Conservation (phyloP, 805 yeast species). For the Monosporozyma servazzii region DNA sequence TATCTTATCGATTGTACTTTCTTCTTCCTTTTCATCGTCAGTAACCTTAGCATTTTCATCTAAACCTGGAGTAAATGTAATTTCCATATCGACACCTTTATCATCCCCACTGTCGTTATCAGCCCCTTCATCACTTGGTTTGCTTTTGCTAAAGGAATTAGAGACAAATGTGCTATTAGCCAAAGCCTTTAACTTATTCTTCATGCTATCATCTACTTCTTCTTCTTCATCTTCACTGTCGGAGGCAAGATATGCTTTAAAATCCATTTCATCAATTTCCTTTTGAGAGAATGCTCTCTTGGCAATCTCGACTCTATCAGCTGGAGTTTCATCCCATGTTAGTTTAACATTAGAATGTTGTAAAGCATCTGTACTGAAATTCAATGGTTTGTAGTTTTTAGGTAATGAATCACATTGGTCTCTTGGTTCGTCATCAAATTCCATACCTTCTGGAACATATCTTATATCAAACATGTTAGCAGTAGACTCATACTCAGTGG, state of each 20-base stretch:
- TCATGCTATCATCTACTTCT: slow-evolving; percentile 32
- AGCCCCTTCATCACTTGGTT: slow-evolving; percentile 35
- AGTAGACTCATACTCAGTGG: slow-evolving; percentile 90
- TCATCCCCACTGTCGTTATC: slow-evolving; percentile 36
- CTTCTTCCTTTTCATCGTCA: slow-evolving; percentile 39
- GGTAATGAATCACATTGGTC: slow-evolving; percentile 72
- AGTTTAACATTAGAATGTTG: slow-evolving; percentile 93
- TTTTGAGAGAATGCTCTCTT: slow-evolving; percentile 76
- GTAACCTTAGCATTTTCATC: slow-evolving; percentile 30
- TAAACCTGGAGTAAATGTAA: slow-evolving; percentile 87
- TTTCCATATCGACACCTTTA: slow-evolving; percentile 83
- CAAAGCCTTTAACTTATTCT: slow-evolving; percentile 54
- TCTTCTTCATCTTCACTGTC: slow-evolving; percentile 52
- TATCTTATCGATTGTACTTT: slow-evolving; percentile 69
- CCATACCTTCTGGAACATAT: slow-evolving; percentile 89
- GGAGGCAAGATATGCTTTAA: slow-evolving; percentile 83
- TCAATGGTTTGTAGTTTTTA: slow-evolving; percentile 62
- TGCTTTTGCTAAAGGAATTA: slow-evolving; percentile 32
- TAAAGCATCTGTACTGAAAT: slow-evolving; percentile 87
- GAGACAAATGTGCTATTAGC: slow-evolving; percentile 36
- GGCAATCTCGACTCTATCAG: slow-evolving; percentile 69
- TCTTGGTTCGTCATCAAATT: slow-evolving; percentile 66
- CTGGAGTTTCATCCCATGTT: slow-evolving; percentile 98
- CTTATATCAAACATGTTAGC: slow-evolving; percentile 90
- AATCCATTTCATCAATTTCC: slow-evolving; percentile 85